Conservation (phyloP, 2,329 filamentous ascomycete species). For the Colletotrichum cordylinicola region DNA sequence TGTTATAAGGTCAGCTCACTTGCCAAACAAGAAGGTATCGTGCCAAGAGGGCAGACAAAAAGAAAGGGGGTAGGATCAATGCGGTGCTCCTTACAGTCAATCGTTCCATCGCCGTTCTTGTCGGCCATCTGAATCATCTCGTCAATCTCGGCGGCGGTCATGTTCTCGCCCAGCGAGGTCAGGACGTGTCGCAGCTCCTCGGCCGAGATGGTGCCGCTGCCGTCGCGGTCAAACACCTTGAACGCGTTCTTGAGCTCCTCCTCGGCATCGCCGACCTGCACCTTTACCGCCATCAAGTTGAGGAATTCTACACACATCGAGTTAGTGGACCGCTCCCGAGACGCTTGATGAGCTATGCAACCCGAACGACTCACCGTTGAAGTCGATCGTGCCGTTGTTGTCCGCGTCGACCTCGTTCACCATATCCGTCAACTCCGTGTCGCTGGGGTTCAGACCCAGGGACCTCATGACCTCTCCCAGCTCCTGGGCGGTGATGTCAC, state of each 20-base stretch:
- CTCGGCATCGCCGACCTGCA: slow-evolving; percentile 92
- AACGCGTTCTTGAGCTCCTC: slow-evolving; percentile 90
- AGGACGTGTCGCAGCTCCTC: slow-evolving; percentile 89
- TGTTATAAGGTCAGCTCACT: neutral
- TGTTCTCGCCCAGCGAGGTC: slow-evolving; percentile 90
- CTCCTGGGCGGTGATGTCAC: slow-evolving; percentile 92
- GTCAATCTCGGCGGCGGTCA: slow-evolving; percentile 88
- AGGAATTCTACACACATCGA: slow-evolving; percentile 70
- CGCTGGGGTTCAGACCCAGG: slow-evolving; percentile 86
- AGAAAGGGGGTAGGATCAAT: slow-evolving; percentile 12
- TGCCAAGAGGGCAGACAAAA: neutral
- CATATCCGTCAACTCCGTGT: slow-evolving; percentile 91
- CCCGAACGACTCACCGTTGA: slow-evolving; percentile 69
- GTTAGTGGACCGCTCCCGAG: neutral
- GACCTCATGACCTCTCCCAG: slow-evolving; percentile 90
- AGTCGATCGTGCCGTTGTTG: slow-evolving; percentile 92
- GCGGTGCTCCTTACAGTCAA: slow-evolving; percentile 71
- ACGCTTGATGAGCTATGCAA: neutral
- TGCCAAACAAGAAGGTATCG: neutral
- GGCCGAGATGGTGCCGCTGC: slow-evolving; percentile 90
- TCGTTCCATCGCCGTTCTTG: slow-evolving; percentile 86
- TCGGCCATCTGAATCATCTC: slow-evolving; percentile 94
- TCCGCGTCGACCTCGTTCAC: slow-evolving; percentile 93
- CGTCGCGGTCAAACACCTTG: slow-evolving; percentile 90
- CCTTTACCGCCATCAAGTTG: slow-evolving; percentile 93